Evolutionary conservation across 352 stramenopile species (phyloP), one percentile per base, ranked within the genome.

Genomic region (Pythium periplocum): DNA sequence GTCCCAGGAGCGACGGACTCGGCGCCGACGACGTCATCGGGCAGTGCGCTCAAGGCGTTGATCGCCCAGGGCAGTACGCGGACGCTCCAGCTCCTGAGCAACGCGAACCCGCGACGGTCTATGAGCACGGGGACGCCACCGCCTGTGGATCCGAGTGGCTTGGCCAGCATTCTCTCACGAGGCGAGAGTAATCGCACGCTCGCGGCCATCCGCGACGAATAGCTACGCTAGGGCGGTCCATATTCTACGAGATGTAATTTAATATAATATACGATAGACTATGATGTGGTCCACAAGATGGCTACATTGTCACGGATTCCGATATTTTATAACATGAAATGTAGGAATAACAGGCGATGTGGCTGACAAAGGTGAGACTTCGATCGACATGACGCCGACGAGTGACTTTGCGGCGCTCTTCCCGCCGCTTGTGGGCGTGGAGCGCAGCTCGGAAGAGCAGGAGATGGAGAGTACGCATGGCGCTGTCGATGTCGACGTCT

Each of bases 401-500:
- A 26, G 30, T 9, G 45, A 51, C 12, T 51, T 51, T 36, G 59
- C 57, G 41, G 67, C 61, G 64, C 69, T 84, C 17, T 84, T 84
- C 53, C 74, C 74, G 46, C 69, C 74, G 36, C 55, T 80, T 17
- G 39, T 69, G 34, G 17, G 17, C 17, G 17, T 26, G 4, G 51
- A 55, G 4, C 33, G 30, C 7, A 52, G 45, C n/a, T n/a, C 39
- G 2, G 35, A 48, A 33, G 59, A 57, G 30, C n/a, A 12, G 2
- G 48, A 66, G 4, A 2, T 50, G 32, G 11, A 32, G 1, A 11
- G 37, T 7, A 35, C 49, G 53, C 3, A 53, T 0, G 39, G 9
- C 43, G 61, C 62, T 11, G 63, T 88, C 8, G 77, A 91, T 50
- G 82, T 91, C 35, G 62, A 45, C 26, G 66, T 77, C 4, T 59